These are phyloP conservation scores for Corylus avellana DNA, from an alignment of 306 rosid genomes.

Conservation along the genomic window DNA sequence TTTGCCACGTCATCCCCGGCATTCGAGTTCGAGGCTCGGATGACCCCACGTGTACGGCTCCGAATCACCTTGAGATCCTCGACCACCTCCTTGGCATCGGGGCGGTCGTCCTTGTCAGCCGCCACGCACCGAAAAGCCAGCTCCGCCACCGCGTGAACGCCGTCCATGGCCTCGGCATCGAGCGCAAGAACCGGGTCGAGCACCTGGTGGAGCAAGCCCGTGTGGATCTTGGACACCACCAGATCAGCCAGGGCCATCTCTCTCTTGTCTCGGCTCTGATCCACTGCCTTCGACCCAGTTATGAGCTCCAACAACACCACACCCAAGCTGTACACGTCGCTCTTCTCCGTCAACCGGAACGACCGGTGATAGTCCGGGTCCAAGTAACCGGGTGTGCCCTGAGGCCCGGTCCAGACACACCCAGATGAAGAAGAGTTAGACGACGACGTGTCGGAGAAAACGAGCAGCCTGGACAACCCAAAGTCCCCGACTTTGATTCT, in stretches of 20 bases:
- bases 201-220: conserved; percentile 70
- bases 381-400: conserved; percentile 92
- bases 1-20: conserved; percentile 37
- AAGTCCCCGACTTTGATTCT: conserved; percentile 89
- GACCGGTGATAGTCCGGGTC: conserved; percentile 96
- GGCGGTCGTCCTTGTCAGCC: conserved; percentile 89
- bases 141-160: conserved; percentile 69
- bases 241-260: conserved; percentile 83
- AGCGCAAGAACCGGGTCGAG: conserved; percentile 62
- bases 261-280: conserved; percentile 67
- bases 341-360: conserved; percentile 86
- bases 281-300: conserved; percentile 77
- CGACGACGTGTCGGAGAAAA: conserved; percentile 56
- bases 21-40: conserved; percentile 28
- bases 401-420: conserved; percentile 94
- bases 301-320: conserved; percentile 80
- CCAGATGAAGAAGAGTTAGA: conserved; percentile 41
- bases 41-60: conserved; percentile 37
- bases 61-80: conserved; percentile 64
- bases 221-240: conserved; percentile 83
- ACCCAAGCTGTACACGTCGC: conserved; percentile 95
- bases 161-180: conserved; percentile 37
- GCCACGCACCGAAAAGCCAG: conserved; percentile 94
- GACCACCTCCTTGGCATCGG: conserved; percentile 80
- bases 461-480: conserved; percentile 79